Conservation (phyloP, 1,284 basidiomycete species). For the Ustilago lituana region DNA sequence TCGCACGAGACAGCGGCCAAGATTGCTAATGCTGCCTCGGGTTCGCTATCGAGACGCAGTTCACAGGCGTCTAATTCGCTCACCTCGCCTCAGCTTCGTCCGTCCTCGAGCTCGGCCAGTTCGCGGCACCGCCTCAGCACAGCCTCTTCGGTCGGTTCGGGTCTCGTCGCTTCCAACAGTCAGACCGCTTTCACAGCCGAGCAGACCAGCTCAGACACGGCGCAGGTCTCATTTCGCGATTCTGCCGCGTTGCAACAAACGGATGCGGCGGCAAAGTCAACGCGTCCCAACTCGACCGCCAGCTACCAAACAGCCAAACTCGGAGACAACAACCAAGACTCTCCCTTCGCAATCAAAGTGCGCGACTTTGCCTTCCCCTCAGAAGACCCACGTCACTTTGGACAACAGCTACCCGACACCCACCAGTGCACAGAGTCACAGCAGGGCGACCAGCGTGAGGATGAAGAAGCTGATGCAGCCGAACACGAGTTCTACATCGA, state of each 20-base stretch:
- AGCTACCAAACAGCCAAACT: conserved; percentile 37
- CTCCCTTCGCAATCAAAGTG: conserved; percentile 13
- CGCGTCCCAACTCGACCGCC: conserved; percentile 19
- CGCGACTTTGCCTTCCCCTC: conserved; percentile 51
- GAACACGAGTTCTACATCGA: conserved; percentile 36
- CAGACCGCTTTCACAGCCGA: neutral
- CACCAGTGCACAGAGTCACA: neutral
- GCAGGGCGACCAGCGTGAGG: conserved; percentile 9
- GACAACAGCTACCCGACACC: conserved; percentile 13
- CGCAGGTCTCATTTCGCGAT: neutral
- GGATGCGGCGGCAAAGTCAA: conserved; percentile 5
- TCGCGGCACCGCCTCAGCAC: conserved; percentile 25
- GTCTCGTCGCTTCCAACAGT: neutral
- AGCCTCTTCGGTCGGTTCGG: neutral
- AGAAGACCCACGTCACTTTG: conserved; percentile 46
- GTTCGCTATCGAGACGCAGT: conserved; percentile 28
- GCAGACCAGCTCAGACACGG: neutral
- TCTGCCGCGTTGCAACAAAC: neutral
- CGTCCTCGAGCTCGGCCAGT: conserved; percentile 20
- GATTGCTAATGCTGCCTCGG: conserved; percentile 38
- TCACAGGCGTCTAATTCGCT: conserved; percentile 36
- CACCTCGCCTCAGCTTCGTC: conserved; percentile 29
- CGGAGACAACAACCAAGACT: neutral
- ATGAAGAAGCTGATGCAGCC: conserved; percentile 9
- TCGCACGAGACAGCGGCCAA: conserved; percentile 46